phyloP scores from a whole-genome alignment of 2,329 filamentous ascomycete genomes.

The Coniochaeta sp. region DNA sequence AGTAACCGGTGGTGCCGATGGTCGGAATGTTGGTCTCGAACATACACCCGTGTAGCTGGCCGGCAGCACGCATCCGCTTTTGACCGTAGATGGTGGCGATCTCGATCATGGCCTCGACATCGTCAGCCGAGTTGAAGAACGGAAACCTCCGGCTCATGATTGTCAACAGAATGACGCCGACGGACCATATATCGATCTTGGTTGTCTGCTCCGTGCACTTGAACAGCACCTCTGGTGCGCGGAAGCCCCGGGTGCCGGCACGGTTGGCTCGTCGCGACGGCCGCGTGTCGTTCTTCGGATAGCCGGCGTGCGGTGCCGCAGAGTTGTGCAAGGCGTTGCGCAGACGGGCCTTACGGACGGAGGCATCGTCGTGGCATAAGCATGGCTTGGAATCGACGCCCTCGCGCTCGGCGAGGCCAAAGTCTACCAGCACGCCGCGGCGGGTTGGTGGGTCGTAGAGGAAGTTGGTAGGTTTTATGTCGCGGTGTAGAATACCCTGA shows the following conservation, averaged over 20 bases:
- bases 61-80: constrained; percentile 74
- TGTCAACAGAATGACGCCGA: constrained; percentile 93
- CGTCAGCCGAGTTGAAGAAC: constrained; percentile 96
- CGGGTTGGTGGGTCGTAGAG: constrained; percentile 76
- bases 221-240: constrained; percentile 90
- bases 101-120: constrained; percentile 95
- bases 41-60: constrained; percentile 78
- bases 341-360: constrained; percentile 54
- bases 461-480: constrained; percentile 98
- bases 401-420: constrained; percentile 86
- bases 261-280: constrained; percentile 87
- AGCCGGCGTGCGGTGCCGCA: constrained; percentile 52
- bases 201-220: constrained; percentile 95
- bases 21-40: constrained; percentile 92
- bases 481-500: constrained; percentile 80
- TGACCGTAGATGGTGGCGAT: constrained; percentile 91
- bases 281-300: constrained; percentile 83
- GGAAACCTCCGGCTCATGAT: constrained; percentile 88
- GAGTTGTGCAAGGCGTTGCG: constrained; percentile 51
- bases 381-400: constrained; percentile 73
- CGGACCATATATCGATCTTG: constrained; percentile 95
- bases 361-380: constrained; percentile 62
- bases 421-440: constrained; percentile 92
- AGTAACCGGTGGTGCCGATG: constrained; percentile 77
- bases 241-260: constrained; percentile 90